Conservation (phyloP, 2,329 filamentous ascomycete species). For the Atkinsonella hypoxylon region DNA sequence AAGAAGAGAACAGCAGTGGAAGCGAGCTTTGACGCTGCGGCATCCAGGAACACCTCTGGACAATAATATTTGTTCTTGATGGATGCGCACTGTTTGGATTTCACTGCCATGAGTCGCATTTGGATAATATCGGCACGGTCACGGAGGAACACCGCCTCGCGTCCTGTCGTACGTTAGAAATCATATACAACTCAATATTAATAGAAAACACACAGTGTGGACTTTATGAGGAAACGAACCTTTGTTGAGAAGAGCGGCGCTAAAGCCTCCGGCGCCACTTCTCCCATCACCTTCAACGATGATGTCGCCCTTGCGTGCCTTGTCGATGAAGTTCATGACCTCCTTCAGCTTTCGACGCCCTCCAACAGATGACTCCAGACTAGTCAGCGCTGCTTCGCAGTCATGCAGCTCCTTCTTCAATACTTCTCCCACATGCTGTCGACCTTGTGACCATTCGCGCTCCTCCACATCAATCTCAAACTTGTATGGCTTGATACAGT, state of each 20-base stretch:
- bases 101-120: conserved; percentile 78
- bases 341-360: conserved; percentile 77
- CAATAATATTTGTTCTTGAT: conserved; percentile 92
- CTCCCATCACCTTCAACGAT: conserved; percentile 71
- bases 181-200: too few species aligned
- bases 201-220: background rate
- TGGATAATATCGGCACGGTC: conserved; percentile 84
- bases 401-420: conserved; percentile 81
- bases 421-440: conserved; percentile 68
- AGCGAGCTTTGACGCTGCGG: conserved; percentile 87
- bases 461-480: conserved; percentile 94
- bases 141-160: conserved; percentile 86
- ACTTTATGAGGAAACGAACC: conserved; percentile 39
- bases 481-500: conserved; percentile 98
- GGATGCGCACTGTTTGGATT: conserved; percentile 76
- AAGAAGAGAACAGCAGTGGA: conserved; percentile 93
- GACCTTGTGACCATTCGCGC: conserved; percentile 72
- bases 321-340: conserved; percentile 84
- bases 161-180: conserved; percentile 42
- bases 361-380: conserved; percentile 65
- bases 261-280: conserved; percentile 88
- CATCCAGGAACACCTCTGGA: conserved; percentile 94
- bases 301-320: conserved; percentile 74
- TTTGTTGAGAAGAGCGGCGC: conserved; percentile 68
- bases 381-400: conserved; percentile 66